phyloP scores from a whole-genome alignment of 1,139 yeast species.

The Saccharomycopsis phalli region DNA sequence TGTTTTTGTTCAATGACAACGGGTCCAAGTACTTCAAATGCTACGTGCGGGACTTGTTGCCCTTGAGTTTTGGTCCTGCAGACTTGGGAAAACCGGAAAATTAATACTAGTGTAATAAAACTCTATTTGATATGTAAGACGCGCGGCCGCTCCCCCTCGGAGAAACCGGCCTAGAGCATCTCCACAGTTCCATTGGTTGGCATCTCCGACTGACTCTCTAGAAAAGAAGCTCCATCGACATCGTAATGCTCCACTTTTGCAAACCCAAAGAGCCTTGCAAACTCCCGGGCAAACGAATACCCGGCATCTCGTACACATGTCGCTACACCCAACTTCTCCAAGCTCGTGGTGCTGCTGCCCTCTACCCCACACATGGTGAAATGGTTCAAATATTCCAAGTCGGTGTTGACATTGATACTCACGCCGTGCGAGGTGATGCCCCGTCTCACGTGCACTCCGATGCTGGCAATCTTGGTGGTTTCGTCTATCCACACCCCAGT shows the following conservation, averaged over 20 bases:
- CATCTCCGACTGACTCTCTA: background rate
- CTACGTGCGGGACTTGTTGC: conserved; percentile 59
- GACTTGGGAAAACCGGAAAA: conserved; percentile 30
- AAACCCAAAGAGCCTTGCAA: conserved; percentile 42
- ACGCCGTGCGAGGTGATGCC: conserved; percentile 87
- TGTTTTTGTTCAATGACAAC: conserved; percentile 52
- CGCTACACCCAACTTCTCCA: conserved; percentile 24
- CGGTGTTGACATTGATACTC: conserved; percentile 71
- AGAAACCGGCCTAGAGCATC: background rate
- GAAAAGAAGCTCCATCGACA: conserved; percentile 20
- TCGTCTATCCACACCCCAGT: conserved; percentile 80
- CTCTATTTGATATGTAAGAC: background rate
- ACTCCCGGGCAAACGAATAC: conserved; percentile 40
- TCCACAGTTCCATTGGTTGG: conserved; percentile 4
- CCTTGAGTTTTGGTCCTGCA: conserved; percentile 83
- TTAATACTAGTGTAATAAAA: background rate
- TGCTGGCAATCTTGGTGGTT: conserved; percentile 71
- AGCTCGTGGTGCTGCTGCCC: conserved; percentile 46
- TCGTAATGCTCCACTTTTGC: conserved; percentile 34
- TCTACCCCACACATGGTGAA: conserved; percentile 84
- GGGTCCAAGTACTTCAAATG: conserved; percentile 37
- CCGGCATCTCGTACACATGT: conserved; percentile 38
- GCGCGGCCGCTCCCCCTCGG: too few species aligned
- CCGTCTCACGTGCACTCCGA: conserved; percentile 81
- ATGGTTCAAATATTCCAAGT: conserved; percentile 58